A percentile compares a stretch with the other conserved stretches of the same genome.
Evolutionary conservation across 495 filamentous ascomycete genomes (phyloP).

Genomic region (Daldinia vernicosa): DNA sequence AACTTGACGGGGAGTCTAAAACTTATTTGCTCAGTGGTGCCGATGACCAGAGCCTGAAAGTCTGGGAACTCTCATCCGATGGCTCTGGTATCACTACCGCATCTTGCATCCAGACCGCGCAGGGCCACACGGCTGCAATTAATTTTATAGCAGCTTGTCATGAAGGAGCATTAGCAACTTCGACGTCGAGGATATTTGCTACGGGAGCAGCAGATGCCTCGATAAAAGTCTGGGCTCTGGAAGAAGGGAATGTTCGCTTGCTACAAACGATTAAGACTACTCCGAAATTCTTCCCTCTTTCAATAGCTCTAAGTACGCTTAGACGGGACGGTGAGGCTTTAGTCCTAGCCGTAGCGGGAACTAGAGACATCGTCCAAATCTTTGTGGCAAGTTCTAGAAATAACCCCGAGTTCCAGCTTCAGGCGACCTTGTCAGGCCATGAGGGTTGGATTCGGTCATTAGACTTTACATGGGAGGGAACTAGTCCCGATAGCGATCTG

Average conservation of each 20-base stretch:
- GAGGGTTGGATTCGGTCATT: conserved; percentile 94
- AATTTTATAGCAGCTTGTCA: conserved; percentile 75
- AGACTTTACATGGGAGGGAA: conserved; percentile 73
- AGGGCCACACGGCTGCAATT: conserved; percentile 76
- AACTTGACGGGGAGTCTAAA: conserved; percentile 53
- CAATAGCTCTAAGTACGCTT: conserved; percentile 71
- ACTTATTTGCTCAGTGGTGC: conserved; percentile 79
- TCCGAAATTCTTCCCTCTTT: conserved; percentile 82
- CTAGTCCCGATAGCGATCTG: conserved; percentile 66
- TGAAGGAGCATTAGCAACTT: conserved; percentile 12
- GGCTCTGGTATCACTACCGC: conserved; percentile 35
- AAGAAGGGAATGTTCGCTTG: conserved; percentile 56
- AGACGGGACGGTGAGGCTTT: conserved; percentile 57
- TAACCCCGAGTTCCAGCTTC: conserved; percentile 67
- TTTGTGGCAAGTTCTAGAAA: conserved; percentile 61
- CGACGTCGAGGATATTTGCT: conserved; percentile 62
- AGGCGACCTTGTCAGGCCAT: conserved; percentile 85
- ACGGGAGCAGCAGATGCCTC: conserved; percentile 83
- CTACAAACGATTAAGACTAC: conserved; percentile 76
- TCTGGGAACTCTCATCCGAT: conserved; percentile 67
- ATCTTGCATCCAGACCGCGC: conserved; percentile 57
- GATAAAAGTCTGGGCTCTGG: conserved; percentile 77
- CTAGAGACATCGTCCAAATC: conserved; percentile 77
- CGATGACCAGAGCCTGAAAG: conserved; percentile 77
- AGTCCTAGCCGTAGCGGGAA: conserved; percentile 85